Conservation (phyloP, 2,329 filamentous ascomycete species). For the Diaporthe capsici region DNA sequence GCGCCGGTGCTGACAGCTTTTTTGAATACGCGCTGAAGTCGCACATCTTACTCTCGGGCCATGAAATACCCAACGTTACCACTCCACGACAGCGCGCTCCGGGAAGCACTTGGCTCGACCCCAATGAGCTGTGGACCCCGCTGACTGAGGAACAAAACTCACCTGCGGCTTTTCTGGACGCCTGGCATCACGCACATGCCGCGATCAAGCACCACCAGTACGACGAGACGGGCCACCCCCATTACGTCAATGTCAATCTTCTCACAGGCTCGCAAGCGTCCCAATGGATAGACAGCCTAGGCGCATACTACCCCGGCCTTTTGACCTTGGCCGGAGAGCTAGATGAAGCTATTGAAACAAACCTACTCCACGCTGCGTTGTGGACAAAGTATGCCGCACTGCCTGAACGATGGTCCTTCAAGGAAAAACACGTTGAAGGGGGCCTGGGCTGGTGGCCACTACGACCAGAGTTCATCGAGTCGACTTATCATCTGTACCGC, state of each 20-base stretch:
- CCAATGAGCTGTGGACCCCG: slow-evolving; percentile 73
- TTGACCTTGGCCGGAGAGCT: slow-evolving; percentile 89
- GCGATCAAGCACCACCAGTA: slow-evolving; percentile 95
- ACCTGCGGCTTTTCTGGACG: slow-evolving; percentile 82
- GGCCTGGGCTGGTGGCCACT: slow-evolving; percentile 96
- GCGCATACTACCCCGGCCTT: slow-evolving; percentile 94
- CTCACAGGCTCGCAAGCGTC: slow-evolving; percentile 89
- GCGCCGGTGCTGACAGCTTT: slow-evolving; percentile 97
- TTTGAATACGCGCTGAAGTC: slow-evolving; percentile 98
- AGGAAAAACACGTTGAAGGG: slow-evolving; percentile 85
- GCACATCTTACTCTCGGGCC: slow-evolving; percentile 88
- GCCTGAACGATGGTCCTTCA: slow-evolving; percentile 93
- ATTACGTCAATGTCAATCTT: slow-evolving; percentile 92
- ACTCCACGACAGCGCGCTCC: slow-evolving; percentile 55
- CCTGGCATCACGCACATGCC: slow-evolving; percentile 88
- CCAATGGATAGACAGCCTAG: slow-evolving; percentile 96
- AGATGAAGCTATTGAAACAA: slow-evolving; percentile 90
- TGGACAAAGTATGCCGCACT: slow-evolving; percentile 97
- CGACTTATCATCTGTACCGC: slow-evolving; percentile 94
- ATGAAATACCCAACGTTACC: slow-evolving; percentile 69
- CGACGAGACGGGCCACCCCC: slow-evolving; percentile 85
- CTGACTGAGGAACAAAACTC: slow-evolving; percentile 77
- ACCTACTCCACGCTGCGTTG: slow-evolving; percentile 90
- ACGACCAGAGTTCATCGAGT: slow-evolving; percentile 96
- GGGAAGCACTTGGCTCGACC: slow-evolving; percentile 67